These are phyloP conservation scores for Tulasnella sp. DNA, from an alignment of 768 basidiomycete genomes.

Conservation along the genomic window DNA sequence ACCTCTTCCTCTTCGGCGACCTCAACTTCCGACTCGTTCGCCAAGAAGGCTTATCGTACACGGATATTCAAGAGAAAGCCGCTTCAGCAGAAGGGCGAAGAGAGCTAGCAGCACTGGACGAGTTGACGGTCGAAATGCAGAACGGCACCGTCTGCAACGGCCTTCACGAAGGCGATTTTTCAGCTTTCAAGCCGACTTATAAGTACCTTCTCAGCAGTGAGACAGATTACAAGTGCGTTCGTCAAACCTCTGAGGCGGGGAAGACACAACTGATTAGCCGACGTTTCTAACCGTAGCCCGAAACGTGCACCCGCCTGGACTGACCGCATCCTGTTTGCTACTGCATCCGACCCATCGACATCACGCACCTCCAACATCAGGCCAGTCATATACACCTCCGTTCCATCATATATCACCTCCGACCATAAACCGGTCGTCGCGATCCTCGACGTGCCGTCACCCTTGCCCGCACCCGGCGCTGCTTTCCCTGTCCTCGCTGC, in stretches of 20 bases:
- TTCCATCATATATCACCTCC: constrained; percentile 75
- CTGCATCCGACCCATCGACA: constrained; percentile 49
- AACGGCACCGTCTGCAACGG: constrained; percentile 59
- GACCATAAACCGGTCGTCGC: constrained; percentile 93
- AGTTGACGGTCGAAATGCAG: constrained; percentile 50
- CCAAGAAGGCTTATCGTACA: constrained; percentile 20
- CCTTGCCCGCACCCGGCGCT: constrained; percentile 20
- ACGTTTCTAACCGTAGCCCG: constrained; percentile 28
- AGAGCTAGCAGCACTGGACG: constrained; percentile 58
- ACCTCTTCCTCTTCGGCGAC: constrained; percentile 89
- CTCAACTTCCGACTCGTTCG: constrained; percentile 70
- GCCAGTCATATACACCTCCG: constrained; percentile 63
- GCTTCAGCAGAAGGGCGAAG: constrained; percentile 43
- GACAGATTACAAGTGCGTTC: constrained; percentile 63
- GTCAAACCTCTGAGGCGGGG: constrained; percentile 8
- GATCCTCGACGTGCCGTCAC: constrained; percentile 44
- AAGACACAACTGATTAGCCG: background rate
- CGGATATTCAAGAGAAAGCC: constrained; percentile 22
- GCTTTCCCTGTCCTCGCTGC: constrained; percentile 23
- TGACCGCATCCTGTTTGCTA: constrained; percentile 80
- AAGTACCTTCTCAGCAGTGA: constrained; percentile 75
- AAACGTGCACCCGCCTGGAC: constrained; percentile 86
- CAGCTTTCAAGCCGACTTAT: constrained; percentile 83
- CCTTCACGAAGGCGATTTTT: constrained; percentile 77
- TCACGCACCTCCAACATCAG: constrained; percentile 42